Evolutionary conservation across 2,329 filamentous ascomycete genomes (phyloP), one percentile per base, ranked within the genome.

Genomic region (Trichoderma cornu-damae): DNA sequence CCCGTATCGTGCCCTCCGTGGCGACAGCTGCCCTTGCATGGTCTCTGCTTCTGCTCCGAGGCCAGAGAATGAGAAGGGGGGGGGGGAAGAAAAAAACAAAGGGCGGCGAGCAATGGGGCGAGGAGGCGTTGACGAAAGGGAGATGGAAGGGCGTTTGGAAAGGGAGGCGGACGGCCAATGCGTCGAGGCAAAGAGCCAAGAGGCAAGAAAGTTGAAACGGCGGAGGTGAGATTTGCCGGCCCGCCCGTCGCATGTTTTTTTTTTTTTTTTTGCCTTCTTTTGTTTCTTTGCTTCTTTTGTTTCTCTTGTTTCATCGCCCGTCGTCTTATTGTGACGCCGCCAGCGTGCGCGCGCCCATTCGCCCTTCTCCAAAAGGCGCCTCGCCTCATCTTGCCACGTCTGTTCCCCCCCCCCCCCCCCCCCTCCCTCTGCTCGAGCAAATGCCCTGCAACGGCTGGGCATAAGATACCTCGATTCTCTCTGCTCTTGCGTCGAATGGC

Each of bases 21-120:
- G 30, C 32, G 34, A 46, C 52, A n/a, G 38, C 52, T 30, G 43
- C 52, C 52, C 52, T 56, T 56, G 52, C 52, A 40, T 56, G 30
- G 52, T 38, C 43, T 24, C 52, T 38, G 38, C 26, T 30, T 38
- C 38, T n/a, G n/a, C n/a, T n/a, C n/a, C n/a, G n/a, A n/a, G n/a
- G n/a, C n/a, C n/a, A n/a, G n/a, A n/a, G n/a, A n/a, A n/a, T n/a
- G n/a, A n/a, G n/a, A n/a, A n/a, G n/a, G n/a, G n/a, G n/a, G n/a
- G n/a, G n/a, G n/a, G n/a, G n/a, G n/a, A n/a, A n/a, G n/a, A n/a
- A 34, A 53, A 42, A 47, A 22, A 40, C 22, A 38, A 55, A 56
- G 52, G 52, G 52, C 52, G 52, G 32, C 18, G 46, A 49, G 28
- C 18, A 49, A 43, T n/a, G 28, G 24, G 46, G 30, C 28, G 32